Base-by-base conservation (phyloP, 2,329 filamentous ascomycete species). In the Rosellinia necatrix region DNA sequence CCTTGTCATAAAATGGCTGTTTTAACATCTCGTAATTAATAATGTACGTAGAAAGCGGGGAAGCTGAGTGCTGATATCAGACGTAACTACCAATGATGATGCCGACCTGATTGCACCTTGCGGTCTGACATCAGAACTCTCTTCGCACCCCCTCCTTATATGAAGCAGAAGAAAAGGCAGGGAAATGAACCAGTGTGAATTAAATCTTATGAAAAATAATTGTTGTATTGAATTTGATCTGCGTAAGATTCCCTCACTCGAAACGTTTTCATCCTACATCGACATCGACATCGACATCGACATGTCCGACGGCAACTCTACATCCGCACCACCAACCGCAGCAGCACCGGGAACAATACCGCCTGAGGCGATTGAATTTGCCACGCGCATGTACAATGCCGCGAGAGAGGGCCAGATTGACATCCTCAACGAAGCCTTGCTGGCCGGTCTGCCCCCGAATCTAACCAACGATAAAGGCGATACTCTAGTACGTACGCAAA, bases 381-480 rank as follows among this genome's bases (percentile, higher is more conserved):
- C 87, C 2, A 75, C 78, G 8, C 82, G 81, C 60, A 81, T 90
- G 74, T 91, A 88, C 73, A 81, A 89, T 63, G 80, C 85, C 24
- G 87, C 88, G 1, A 80, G 88, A 27, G 68, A 72, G 19, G 88
- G 87, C 52, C 75, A 86, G 44, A 75, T 81, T 2, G 68, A 79
- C 4, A 71, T 83, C 10, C 82, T 91, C n/a, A 68, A 78, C 37
- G 81, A 86, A 70, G 88, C 88, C 43, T 71, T 91, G 32, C 76
- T 79, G 1, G 84, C 83, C 2, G 87, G 88, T 1, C 74, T 91
- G 22, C 87, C 87, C 0, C 76, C 82, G 1, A 90, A 90, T 65
- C 76, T 91, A 70, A 89, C 86, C 19, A 90, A 91, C 65, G 81
- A 87, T 46, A 87, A 88, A 61, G 88, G 88, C 44, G 87, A 91